These are phyloP conservation scores for Herpetomonas samuelpessoai DNA, from an alignment of 208 protist genomes.

Conservation along the genomic window DNA sequence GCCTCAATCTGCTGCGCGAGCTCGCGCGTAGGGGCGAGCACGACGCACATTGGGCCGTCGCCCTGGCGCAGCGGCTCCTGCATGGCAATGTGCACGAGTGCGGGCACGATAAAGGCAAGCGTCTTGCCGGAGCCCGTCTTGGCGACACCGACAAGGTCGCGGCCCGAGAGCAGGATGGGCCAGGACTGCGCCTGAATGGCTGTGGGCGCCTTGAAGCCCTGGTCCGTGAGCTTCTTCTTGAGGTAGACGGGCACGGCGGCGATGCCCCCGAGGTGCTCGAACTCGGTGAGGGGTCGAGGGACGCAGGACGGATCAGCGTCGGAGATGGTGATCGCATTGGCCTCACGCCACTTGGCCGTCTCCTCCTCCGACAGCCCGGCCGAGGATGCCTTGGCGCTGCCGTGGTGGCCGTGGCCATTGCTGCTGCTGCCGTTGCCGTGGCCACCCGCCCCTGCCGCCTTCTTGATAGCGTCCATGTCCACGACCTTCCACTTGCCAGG, in stretches of 20 bases:
- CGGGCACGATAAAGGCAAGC: conserved; percentile 91
- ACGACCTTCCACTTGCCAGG: conserved; percentile 81
- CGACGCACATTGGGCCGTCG: conserved; percentile 97
- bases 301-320: conserved; percentile 33
- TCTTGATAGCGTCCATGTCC: conserved; percentile 56
- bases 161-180: conserved; percentile 79
- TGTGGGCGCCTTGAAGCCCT: conserved; percentile 81
- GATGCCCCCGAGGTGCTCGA: conserved; percentile 50
- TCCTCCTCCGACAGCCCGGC: conserved; percentile 49
- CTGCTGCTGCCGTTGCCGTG: not conserved
- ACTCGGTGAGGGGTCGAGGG: conserved; percentile 63
- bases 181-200: conserved; percentile 87
- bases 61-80: conserved; percentile 68
- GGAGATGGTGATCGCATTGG: conserved; percentile 66
- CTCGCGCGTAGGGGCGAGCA: conserved; percentile 98
- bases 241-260: conserved; percentile 60
- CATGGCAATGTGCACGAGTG: conserved; percentile 78
- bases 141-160: conserved; percentile 90
- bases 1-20: conserved; percentile 97
- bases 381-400: conserved; percentile 12
- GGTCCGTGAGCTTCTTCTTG: conserved; percentile 65
- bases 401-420: not conserved
- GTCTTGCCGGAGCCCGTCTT: conserved; percentile 96
- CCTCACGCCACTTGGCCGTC: conserved; percentile 56
- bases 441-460: conserved; percentile 31